phyloP scores from a whole-genome alignment of 768 basidiomycete species.

The Suillus brevipes region DNA sequence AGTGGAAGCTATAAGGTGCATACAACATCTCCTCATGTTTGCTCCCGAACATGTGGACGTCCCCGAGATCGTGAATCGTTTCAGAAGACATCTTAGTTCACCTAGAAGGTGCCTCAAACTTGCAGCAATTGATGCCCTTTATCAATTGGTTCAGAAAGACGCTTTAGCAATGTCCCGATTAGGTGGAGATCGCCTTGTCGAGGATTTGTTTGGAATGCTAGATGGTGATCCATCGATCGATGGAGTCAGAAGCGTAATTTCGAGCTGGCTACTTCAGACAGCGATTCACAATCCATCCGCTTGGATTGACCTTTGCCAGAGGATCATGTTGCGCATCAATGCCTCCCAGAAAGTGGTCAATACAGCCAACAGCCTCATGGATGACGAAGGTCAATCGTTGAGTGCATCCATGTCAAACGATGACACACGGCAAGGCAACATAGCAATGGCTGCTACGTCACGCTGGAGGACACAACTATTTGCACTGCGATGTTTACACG shows the following conservation, averaged over 20 bases:
- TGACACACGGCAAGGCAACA: slow-evolving; percentile 32
- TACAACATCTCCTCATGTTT: slow-evolving; percentile 97
- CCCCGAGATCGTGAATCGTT: slow-evolving; percentile 74
- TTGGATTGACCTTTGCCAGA: slow-evolving; percentile 97
- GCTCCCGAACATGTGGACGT: slow-evolving; percentile 82
- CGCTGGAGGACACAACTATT: slow-evolving; percentile 97
- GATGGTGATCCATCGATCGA: slow-evolving; percentile 94
- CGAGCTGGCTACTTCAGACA: slow-evolving; percentile 94
- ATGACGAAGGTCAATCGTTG: slow-evolving; percentile 94
- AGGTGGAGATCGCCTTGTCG: slow-evolving; percentile 91
- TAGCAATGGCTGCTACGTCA: slow-evolving; percentile 54
- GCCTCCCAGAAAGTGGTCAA: slow-evolving; percentile 76
- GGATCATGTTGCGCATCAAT: slow-evolving; percentile 94
- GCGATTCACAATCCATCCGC: slow-evolving; percentile 91
- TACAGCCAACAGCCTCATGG: slow-evolving; percentile 57
- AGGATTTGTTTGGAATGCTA: slow-evolving; percentile 91
- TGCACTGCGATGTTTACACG: slow-evolving; percentile 88
- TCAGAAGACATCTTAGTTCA: slow-evolving; percentile 79
- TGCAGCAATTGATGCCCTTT: slow-evolving; percentile 93
- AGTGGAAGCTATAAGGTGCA: slow-evolving; percentile 93
- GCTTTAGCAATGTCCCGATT: slow-evolving; percentile 88
- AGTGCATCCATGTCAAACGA: slow-evolving; percentile 51
- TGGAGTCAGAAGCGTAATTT: slow-evolving; percentile 90
- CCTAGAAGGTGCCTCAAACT: slow-evolving; percentile 83
- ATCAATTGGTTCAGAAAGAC: slow-evolving; percentile 96